phyloP scores from a whole-genome alignment of 257 asterid genomes.

The Solanum okadae region DNA sequence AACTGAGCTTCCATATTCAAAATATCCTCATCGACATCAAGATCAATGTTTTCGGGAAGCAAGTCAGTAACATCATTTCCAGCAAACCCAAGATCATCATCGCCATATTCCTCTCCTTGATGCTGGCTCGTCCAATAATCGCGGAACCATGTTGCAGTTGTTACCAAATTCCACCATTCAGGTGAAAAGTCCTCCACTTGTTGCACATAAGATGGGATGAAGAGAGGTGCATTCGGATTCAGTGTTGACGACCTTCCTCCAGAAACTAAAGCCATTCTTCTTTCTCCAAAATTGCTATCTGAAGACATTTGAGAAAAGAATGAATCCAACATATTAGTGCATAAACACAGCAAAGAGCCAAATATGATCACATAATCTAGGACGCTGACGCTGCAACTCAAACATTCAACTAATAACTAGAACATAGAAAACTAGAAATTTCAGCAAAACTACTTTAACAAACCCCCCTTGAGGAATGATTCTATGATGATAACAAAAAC shows the following conservation, averaged over 20 bases:
- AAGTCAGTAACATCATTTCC: constrained; percentile 30
- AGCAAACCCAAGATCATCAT: constrained; percentile 14
- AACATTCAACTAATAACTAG: neutral
- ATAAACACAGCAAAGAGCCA: neutral
- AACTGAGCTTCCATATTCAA: constrained; percentile 82
- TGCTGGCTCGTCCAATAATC: constrained; percentile 80
- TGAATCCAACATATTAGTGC: neutral
- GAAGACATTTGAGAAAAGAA: neutral
- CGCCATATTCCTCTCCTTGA: constrained; percentile 43
- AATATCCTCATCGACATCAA: constrained; percentile 76
- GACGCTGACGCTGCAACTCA: neutral
- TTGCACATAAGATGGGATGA: constrained; percentile 72
- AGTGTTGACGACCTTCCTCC: constrained; percentile 72
- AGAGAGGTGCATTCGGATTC: constrained; percentile 84
- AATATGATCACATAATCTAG: neutral
- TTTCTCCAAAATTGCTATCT: neutral
- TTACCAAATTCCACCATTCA: constrained; percentile 89
- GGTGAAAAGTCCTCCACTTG: constrained; percentile 96
- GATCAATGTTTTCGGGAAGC: constrained; percentile 75
- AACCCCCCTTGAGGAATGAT: neutral
- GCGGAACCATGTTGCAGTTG: constrained; percentile 70
- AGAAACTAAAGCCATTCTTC: constrained; percentile 65
- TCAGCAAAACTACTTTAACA: neutral
- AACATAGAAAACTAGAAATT: neutral
- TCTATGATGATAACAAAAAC: neutral